Evolutionary conservation across 768 basidiomycete species (phyloP), one percentile per base, ranked within the genome.

Genomic region (Calocybe gangraenosa): DNA sequence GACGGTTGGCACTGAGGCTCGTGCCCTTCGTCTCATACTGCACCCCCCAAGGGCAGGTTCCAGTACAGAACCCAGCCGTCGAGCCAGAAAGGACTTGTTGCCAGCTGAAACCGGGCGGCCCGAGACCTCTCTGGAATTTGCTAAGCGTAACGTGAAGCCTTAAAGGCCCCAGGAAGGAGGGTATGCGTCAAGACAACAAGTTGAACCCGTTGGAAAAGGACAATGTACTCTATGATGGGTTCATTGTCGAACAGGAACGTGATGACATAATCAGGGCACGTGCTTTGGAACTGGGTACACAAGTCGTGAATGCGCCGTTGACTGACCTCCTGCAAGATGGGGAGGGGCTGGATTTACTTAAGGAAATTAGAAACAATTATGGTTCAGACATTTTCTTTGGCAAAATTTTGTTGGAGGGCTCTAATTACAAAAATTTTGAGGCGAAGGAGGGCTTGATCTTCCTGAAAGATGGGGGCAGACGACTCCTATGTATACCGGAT

Each of bases 81-180:
- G 13, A 7, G 1, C 19, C 8, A 14, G 25, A 6, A 39, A 34
- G 31, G 13, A 11, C 10, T n/a, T 34, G 1, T n/a, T 17, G 1
- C 9, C 13, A 2, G 40, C 47, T n/a, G 28, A 50, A 18, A 38
- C 49, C 7, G 37, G 37, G 7, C 19, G 44, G 0, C 25, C 38
- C 2, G 37, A 50, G 18, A 33, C 40, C 4, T 20, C 20, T 3
- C 8, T 20, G 7, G 54, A 56, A 17, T 50, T 50, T 25, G 46
- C 47, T 2, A 37, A 7, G 30, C 46, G 37, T 39, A 37, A 11
- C 10, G n/a, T 3, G 5, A 36, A 14, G 40, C 50, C 18, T 31
- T 50, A 1, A 35, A 40, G 17, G 47, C 50, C 6, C 47, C 52
- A 25, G 22, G 36, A 49, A 45, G 49, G 54, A 46, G 43, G 50